Percentiles rank a stretch among this genome's conserved stretches.
phyloP scores from a whole-genome alignment of 305 asterid species.

The Fraxinus ornus region DNA sequence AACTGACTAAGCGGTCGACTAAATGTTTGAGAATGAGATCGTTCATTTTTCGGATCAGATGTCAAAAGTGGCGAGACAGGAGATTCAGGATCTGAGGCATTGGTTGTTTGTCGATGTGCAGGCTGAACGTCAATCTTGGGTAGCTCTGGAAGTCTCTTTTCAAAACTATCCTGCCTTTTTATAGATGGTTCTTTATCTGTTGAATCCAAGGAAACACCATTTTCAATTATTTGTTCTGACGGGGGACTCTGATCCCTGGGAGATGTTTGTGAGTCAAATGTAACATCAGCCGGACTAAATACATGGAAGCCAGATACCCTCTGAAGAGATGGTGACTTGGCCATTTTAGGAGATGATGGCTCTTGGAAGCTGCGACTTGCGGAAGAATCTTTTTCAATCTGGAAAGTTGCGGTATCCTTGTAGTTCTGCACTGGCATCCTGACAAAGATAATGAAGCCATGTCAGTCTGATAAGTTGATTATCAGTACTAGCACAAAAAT shows the following conservation, averaged over 20 bases:
- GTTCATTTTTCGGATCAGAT: slow-evolving; percentile 94
- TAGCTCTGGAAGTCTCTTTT: slow-evolving; percentile 85
- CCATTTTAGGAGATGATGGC: slow-evolving; percentile 90
- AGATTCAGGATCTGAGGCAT: slow-evolving; percentile 88
- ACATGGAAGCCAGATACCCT: slow-evolving; percentile 71
- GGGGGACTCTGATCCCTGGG: slow-evolving; percentile 83
- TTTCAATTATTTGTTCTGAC: slow-evolving; percentile 78
- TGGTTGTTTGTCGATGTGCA: slow-evolving; percentile 60
- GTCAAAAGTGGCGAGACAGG: slow-evolving; percentile 98
- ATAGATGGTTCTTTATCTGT: slow-evolving; percentile 82
- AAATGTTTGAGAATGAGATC: slow-evolving; percentile 97
- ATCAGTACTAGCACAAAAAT: slow-evolving; percentile 2
- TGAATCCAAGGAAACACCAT: slow-evolving; percentile 59
- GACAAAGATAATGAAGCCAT: slow-evolving; percentile 27
- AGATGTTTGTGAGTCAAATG: slow-evolving; percentile 73
- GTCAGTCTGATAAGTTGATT: slow-evolving; percentile 17
- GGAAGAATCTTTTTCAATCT: slow-evolving; percentile 85
- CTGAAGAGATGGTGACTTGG: slow-evolving; percentile 94
- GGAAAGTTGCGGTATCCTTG: slow-evolving; percentile 72
- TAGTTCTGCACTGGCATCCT: slow-evolving; percentile 90
- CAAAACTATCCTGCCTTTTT: slow-evolving; percentile 97
- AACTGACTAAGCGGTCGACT: slow-evolving; percentile 74
- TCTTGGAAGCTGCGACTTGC: slow-evolving; percentile 76
- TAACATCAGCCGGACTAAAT: slow-evolving; percentile 65
- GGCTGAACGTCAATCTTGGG: slow-evolving; percentile 94